Base-by-base conservation (phyloP, 345 rosid genomes). In the Salix arbutifolia region DNA sequence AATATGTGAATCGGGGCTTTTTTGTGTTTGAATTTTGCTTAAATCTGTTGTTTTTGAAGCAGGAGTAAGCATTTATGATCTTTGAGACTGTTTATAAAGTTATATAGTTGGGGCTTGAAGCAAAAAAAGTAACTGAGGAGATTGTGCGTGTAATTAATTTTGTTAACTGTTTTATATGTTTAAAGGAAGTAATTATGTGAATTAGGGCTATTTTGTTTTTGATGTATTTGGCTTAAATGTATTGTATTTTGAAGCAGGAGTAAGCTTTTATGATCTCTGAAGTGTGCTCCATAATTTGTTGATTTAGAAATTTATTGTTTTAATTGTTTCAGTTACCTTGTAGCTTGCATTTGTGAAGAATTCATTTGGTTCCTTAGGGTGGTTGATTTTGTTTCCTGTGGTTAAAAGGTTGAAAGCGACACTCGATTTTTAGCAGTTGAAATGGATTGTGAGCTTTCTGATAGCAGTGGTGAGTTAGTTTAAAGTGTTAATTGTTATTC, bases 371-470 rank as follows among this genome's bases (percentile, higher is more conserved):
- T 65, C 33, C 3, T 62, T 61, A 5, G 18, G 8, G 44, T 17
- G 74, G 37, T 18, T 7, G 44, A 12, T 53, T 33, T 46, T 13
- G 2, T 23, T 76, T 18, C 37, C 4, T 30, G 74, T 28, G 21
- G 18, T 65, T 62, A 19, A 8, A 65, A 72, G 71, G 10, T 8
- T 33, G 23, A 19, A 67, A 67, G 71, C 52, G 6, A 79, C 42
- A 12, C 48, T 77, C 48, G 66, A 25, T 35, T 71, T 71, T 65
- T 37, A 70, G 65, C 26, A 62, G 78, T 70, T 50, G 72, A 35
- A 60, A 85, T 87, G 88, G 86, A 80, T 69, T 83, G 79, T 35
- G 83, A 62, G 65, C 80, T 79, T 52, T 79, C 87, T 38, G 89
- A 83, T 71, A 84, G 89, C 70, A 84, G 85, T 28, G 85, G 90